phyloP scores from a whole-genome alignment of 352 stramenopile species.

The Phytophthora pistaciae region DNA sequence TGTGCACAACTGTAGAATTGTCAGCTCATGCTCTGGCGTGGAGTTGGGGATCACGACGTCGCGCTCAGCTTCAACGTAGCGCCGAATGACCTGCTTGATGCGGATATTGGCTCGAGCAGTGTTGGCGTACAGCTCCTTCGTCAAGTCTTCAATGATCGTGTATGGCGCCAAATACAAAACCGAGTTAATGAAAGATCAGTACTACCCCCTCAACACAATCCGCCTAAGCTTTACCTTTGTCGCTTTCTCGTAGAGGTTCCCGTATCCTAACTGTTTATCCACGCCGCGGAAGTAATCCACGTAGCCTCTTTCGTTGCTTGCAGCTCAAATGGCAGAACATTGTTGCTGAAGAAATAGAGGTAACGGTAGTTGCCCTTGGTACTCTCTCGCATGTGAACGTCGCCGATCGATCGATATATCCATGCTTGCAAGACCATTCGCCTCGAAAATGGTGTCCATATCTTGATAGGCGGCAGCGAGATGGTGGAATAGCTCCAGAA shows the following conservation, averaged over 20 bases:
- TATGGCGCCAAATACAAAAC: constrained; percentile 29
- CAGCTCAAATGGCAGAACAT: constrained; percentile 44
- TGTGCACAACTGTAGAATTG: constrained; percentile 59
- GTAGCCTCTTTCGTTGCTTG: constrained; percentile 27
- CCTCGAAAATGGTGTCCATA: constrained; percentile 25
- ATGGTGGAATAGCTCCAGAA: constrained; percentile 18
- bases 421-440: constrained; percentile 26
- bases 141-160: constrained; percentile 65
- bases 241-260: constrained; percentile 33
- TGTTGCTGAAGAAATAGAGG: constrained; percentile 38
- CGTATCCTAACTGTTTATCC: constrained; percentile 29
- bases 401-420: constrained; percentile 10
- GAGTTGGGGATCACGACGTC: constrained; percentile 56
- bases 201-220: not conserved
- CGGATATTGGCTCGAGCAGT: constrained; percentile 53
- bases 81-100: constrained; percentile 62
- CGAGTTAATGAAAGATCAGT: no score
- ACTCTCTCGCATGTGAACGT: constrained; percentile 29
- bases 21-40: constrained; percentile 31
- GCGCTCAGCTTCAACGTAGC: constrained; percentile 60
- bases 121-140: constrained; percentile 61
- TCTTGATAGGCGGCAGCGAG: constrained; percentile 26
- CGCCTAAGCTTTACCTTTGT: constrained; percentile 19
- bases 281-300: constrained; percentile 43
- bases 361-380: constrained; percentile 16